Evolutionary conservation across 148 eudicot species (phyloP), one percentile per base, ranked within the genome.

Genomic region (Amaranthus palmeri): DNA sequence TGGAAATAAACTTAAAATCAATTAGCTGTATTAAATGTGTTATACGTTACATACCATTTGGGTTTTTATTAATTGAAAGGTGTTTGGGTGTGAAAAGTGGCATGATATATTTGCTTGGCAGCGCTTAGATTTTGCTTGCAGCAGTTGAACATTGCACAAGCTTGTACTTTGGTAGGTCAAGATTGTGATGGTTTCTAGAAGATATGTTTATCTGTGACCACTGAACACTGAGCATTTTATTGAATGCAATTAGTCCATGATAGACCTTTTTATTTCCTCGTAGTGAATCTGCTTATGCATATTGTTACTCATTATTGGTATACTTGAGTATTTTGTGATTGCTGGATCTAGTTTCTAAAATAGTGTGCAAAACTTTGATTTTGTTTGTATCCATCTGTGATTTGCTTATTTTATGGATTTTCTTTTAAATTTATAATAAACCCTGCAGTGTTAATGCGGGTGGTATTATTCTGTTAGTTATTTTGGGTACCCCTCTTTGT

Each of bases 391-490:
- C 64, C 66, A 3, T 17, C 52, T 41, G 54, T 11, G 49, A 74
- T 74, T 53, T 65, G 65, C 6, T 65, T 45, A 7, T 12, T 48
- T 14, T 17, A 3, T 64, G 55, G n/a, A 55, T 65, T 10, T 6
- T 6, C 55, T 46, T 25, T 72, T 36, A 44, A 11, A 5, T 67
- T 36, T 25, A 25, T 25, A 25, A 25, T 1, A 46, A 15, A 51
- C 4, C 42, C 5, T 53, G 45, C 62, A 4, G 62, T 62, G 64
- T 71, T 46, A 42, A 25, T 53, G 47, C 36, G 42, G 51, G 15
- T 72, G 67, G 17, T 72, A 10, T 50, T 64, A 4, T 64, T 64
- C 18, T 4, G 46, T 61, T 61, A 8, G 62, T 61, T 40, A 14
- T 14, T 64, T 25, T 25, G 36, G 68, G 4, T 47, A 8, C 48